Percentiles rank a stretch among this genome's conserved stretches.
These are phyloP conservation scores for Daphne laureola DNA, from an alignment of 441 rosid species.

Conservation along the genomic window DNA sequence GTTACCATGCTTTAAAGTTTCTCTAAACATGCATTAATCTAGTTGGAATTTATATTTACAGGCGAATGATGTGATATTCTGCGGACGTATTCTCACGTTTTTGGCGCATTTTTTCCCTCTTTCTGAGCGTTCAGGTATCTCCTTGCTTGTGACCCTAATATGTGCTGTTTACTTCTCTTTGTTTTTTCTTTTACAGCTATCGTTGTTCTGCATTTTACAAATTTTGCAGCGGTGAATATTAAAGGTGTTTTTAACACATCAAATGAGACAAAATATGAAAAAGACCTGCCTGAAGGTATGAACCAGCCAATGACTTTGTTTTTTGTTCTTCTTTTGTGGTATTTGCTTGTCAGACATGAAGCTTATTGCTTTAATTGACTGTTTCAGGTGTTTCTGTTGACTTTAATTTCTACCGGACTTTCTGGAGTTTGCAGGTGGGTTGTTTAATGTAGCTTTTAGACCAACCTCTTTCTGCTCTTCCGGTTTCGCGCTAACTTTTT, in stretches of 20 bases:
- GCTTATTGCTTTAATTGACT: conserved; percentile 11
- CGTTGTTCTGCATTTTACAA: conserved; percentile 13
- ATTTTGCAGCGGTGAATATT: conserved; percentile 85
- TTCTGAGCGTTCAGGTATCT: conserved; percentile 90
- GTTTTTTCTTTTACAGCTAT: conserved; percentile 7
- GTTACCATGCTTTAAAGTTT: too few relatives aligned
- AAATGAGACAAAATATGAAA: conserved; percentile 90
- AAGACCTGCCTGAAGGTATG: conserved; percentile 81
- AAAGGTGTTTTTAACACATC: conserved; percentile 97
- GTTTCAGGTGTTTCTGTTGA: conserved; percentile 73
- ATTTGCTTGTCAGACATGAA: conserved; percentile 7
- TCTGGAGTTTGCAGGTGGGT: conserved; percentile 94
- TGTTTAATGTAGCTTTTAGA: not conserved
- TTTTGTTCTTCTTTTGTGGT: conserved; percentile 2
- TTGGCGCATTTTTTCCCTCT: conserved; percentile 92
- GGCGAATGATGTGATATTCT: conserved; percentile 97
- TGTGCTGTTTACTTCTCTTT: conserved; percentile 2
- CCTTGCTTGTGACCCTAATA: conserved; percentile 12
- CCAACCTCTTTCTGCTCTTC: not conserved
- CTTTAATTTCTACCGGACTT: conserved; percentile 92
- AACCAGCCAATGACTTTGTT: conserved; percentile 6
- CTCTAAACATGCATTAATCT: conserved; percentile 1
- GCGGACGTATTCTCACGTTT: conserved; percentile 95
- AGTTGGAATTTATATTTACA: conserved; percentile 22
- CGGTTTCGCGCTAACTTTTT: not conserved